A percentile compares a stretch with the other conserved stretches of the same genome.
phyloP scores from a whole-genome alignment of 169 alveolate species.

The Plasmodium gaboni region DNA sequence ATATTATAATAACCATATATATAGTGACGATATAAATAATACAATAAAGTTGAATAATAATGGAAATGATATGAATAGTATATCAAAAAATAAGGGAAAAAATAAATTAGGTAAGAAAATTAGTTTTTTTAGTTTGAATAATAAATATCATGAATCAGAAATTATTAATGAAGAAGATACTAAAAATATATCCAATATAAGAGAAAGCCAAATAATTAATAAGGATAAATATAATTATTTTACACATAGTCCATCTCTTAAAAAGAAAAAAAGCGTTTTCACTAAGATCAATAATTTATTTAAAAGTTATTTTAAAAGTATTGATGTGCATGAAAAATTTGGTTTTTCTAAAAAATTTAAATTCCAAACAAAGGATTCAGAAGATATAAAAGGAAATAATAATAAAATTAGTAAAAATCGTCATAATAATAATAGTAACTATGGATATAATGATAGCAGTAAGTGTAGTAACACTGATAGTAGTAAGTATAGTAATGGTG shows the following conservation, averaged over 20 bases:
- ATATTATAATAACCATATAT: background rate
- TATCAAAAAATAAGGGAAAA: background rate
- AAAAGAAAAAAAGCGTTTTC: slow-evolving; percentile 24
- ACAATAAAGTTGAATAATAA: background rate
- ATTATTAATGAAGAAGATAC: slow-evolving; percentile 13
- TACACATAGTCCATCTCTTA: slow-evolving; percentile 23
- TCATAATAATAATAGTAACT: no score
- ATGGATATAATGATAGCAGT: background rate
- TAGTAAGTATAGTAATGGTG: no score
- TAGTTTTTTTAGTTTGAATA: slow-evolving; percentile 57
- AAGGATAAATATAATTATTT: slow-evolving; percentile 31
- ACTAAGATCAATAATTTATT: slow-evolving; percentile 24
- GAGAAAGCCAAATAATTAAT: slow-evolving; percentile 5
- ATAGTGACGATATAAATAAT: background rate
- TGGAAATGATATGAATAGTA: slow-evolving; percentile 5
- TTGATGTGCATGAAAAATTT: slow-evolving; percentile 9
- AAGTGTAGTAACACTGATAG: no score
- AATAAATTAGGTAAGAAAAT: slow-evolving; percentile 25
- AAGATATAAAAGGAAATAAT: no score
- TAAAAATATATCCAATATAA: slow-evolving; percentile 27
- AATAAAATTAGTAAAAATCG: no score
- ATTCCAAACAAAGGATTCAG: no score
- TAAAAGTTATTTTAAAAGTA: slow-evolving; percentile 28
- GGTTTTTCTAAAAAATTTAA: no score
- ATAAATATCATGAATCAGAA: slow-evolving; percentile 5